Base-by-base conservation (phyloP, 148 eudicot species). In the Vaccinium macrocarpon region DNA sequence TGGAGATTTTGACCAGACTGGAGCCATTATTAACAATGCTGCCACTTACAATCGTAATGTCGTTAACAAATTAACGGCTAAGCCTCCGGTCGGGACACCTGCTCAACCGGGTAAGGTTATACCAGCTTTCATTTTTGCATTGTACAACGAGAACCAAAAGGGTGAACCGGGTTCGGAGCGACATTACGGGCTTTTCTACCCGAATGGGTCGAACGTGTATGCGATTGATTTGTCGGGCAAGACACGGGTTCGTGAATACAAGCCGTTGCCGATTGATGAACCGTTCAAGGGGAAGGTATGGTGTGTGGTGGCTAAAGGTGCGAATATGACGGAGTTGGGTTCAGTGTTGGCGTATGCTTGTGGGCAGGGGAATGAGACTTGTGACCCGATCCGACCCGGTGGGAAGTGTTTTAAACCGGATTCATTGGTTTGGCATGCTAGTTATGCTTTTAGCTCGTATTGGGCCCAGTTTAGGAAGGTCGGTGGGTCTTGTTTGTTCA, bases 371-470 rank as follows among this genome's bases (percentile, higher is more conserved):
- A 96, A 96, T 62, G 83, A 87, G 59, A 96, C 99, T 19, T 96
- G 98, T 83, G 92, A 89, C 81, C 90, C 94, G 75, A 91, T 94
- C 68, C 89, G 86, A 76, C 90, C 93, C 14, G 90, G 92, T 42
- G 90, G 90, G 42, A 84, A 86, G 82, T 96, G 99, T 64, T 91
- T 88, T 48, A 88, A 90, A 15, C 97, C 98, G 21, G 88, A 92
- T 84, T 86, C 90, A 3, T 16, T 88, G 87, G 48, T 85, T 10
- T 49, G 78, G 80, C 99, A 94, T 77, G 99, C 97, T 53, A 92
- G 91, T 68, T 94, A 91, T 77, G 99, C 94, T 8, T 96, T 96
- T 85, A 95, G 97, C 82, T 93, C 99, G 75, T 93, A 96, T 74
- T 96, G 94, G 95, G 59, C 96, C 1, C 95, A 96, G 86, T 85